phyloP scores from a whole-genome alignment of 371 early-diverging fungal genomes.

The Nosema bombycis region DNA sequence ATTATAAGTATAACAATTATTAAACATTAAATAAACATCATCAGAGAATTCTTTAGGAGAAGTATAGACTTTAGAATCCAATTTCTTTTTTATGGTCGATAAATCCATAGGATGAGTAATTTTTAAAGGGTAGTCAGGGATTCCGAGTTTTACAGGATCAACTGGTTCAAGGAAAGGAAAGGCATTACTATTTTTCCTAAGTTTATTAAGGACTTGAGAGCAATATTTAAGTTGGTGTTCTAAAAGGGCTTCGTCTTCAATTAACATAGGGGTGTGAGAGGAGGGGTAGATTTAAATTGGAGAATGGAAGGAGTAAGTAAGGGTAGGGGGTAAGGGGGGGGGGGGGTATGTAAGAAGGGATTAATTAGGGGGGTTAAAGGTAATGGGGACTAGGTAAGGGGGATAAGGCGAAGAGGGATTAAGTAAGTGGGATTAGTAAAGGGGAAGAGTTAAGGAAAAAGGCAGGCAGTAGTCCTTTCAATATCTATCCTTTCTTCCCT shows the following conservation, averaged over 20 bases:
- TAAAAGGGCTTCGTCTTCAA: neutral
- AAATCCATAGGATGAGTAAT: slow-evolving; percentile 94
- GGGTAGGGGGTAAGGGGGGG: too few relatives aligned
- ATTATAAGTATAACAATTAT: slow-evolving; percentile 67
- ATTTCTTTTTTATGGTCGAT: slow-evolving; percentile 77
- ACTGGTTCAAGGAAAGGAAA: slow-evolving; percentile 80
- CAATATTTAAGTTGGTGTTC: slow-evolving; percentile 50
- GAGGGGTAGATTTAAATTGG: too few relatives aligned
- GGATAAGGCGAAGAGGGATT: too few relatives aligned
- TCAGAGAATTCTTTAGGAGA: slow-evolving; percentile 68
- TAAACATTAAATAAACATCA: slow-evolving; percentile 68
- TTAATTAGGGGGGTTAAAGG: too few relatives aligned
- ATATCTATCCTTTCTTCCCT: too few relatives aligned
- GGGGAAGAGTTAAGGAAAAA: too few relatives aligned
- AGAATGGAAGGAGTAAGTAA: too few relatives aligned
- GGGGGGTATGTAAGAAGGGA: too few relatives aligned
- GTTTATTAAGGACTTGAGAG: slow-evolving; percentile 47
- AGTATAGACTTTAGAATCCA: slow-evolving; percentile 68
- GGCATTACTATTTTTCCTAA: slow-evolving; percentile 62
- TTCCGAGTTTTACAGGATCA: slow-evolving; percentile 76
- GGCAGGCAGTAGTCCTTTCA: too few relatives aligned
- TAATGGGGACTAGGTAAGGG: too few relatives aligned
- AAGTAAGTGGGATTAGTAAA: too few relatives aligned
- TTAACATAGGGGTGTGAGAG: too few relatives aligned
- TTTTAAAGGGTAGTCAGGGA: slow-evolving; percentile 83